Conservation (phyloP, 805 yeast genomes). For the Candida sphagnicola region DNA sequence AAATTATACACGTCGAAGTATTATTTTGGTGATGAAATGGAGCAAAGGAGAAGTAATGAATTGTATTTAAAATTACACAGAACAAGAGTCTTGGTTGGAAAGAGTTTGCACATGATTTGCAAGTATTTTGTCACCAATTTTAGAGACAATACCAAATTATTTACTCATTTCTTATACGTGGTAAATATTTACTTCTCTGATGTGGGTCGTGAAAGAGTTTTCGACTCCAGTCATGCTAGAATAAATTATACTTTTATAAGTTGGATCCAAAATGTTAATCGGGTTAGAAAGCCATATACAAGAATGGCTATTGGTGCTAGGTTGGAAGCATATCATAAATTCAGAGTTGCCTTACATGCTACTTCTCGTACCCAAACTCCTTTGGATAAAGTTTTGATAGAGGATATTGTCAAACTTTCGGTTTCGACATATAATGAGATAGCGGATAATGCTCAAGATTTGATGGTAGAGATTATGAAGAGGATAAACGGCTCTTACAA, state of each 20-base stretch:
- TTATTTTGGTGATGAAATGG: conserved; percentile 54
- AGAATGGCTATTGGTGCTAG: conserved; percentile 75
- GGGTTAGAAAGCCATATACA: conserved; percentile 66
- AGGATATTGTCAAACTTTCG: conserved; percentile 60
- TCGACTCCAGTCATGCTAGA: conserved; percentile 52
- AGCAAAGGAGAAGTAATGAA: conserved; percentile 34
- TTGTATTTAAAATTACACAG: conserved; percentile 49
- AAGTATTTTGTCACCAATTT: conserved; percentile 43
- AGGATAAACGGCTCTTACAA: conserved; percentile 65
- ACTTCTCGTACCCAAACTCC: conserved; percentile 69
- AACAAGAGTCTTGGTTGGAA: conserved; percentile 56
- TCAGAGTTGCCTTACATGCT: conserved; percentile 66
- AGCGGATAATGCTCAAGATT: conserved; percentile 64
- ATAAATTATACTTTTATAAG: conserved; percentile 55
- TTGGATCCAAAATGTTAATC: conserved; percentile 58
- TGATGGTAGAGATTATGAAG: conserved; percentile 65
- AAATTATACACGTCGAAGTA: conserved; percentile 64
- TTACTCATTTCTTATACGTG: conserved; percentile 59
- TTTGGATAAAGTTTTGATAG: conserved; percentile 57
- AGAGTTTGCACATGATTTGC: conserved; percentile 56
- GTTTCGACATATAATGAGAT: conserved; percentile 69
- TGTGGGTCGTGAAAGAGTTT: conserved; percentile 67
- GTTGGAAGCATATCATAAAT: conserved; percentile 67
- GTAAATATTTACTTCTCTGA: conserved; percentile 76
- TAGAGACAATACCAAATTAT: conserved; percentile 61